phyloP scores from a whole-genome alignment of 2,329 filamentous ascomycete species.

The Trichoderma koningiopsis region DNA sequence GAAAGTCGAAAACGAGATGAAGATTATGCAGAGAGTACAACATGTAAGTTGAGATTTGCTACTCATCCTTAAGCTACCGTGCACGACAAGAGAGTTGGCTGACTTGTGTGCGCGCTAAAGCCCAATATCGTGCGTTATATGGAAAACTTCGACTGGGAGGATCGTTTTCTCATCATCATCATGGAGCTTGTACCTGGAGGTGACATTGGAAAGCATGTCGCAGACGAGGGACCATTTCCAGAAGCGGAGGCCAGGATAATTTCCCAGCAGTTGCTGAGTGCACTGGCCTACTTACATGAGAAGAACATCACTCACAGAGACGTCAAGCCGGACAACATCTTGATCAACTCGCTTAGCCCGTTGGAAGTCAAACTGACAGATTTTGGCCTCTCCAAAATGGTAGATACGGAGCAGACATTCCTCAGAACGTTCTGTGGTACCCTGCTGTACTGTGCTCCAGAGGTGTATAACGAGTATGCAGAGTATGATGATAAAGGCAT shows the following conservation, averaged over 20 bases:
- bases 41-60: conserved; percentile 64
- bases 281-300: conserved; percentile 81
- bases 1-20: conserved; percentile 96
- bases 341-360: conserved; percentile 73
- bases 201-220: conserved; percentile 76
- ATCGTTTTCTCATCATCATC: conserved; percentile 88
- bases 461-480: conserved; percentile 79
- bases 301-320: conserved; percentile 96
- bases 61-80: conserved; percentile 27
- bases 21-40: conserved; percentile 82
- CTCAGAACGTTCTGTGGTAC: conserved; percentile 96
- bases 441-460: conserved; percentile 90
- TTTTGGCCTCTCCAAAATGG: conserved; percentile 94
- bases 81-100: not conserved
- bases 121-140: conserved; percentile 90
- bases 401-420: conserved; percentile 87
- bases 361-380: conserved; percentile 90
- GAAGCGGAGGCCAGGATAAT: conserved; percentile 73
- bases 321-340: conserved; percentile 97
- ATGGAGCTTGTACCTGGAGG: conserved; percentile 90
- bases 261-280: conserved; percentile 74
- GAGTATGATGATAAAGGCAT: conserved; percentile 72
- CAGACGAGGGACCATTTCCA: conserved; percentile 60
- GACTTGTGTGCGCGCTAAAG: conserved; percentile 43
- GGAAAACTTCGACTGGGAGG: conserved; percentile 80